Evolutionary conservation across 2,329 filamentous ascomycete genomes (phyloP), one percentile per base, ranked within the genome.

Genomic region (Arthrobotrys conoides): DNA sequence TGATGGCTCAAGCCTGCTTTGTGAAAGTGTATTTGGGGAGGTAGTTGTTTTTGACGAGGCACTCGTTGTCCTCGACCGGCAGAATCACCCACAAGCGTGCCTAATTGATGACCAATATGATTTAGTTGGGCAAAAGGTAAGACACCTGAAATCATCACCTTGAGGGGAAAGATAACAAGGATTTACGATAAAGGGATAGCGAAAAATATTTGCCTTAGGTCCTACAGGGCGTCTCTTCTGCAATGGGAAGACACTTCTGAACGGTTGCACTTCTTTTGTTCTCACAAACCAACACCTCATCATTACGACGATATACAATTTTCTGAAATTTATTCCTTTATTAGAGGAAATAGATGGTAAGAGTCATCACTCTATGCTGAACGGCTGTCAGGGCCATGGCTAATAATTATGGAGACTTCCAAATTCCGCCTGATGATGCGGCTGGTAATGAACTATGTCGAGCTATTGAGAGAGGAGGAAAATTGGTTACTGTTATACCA

Each of bases 241-340:
- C 48, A 92, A 94, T 83, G 90, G 91, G 2, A 89, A 88, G 16
- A 86, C 92, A 4, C 86, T 97, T 53, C 89, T 91, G 14, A 93
- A 92, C 84, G 97, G 96, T 82, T 97, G 94, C 84, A 98, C 95
- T 0, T 99, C 96, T 0, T 98, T 97, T 82, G 84, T 94, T 5
- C 86, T 94, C 27, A 97, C 95, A 0, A 87, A 90, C 0, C 89
- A 90, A 20, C 95, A 98, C 86, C 87, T 99, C 14, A 90, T 98
- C 73, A 94, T 95, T 83, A 99, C 96, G 0, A 99, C 96, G 0
- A 94, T 91, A 76, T 94, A 94, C 80, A 94, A 98, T 83, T 87
- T 97, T 2, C 87, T 99, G 80, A 99, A 99, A 84, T 97, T 97
- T 84, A 91, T 97, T 14, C 95, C 99, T 84, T 85, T 98, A 33